phyloP scores from a whole-genome alignment of 2,329 filamentous ascomycete genomes.

The Paraphoma chrysanthemicola region DNA sequence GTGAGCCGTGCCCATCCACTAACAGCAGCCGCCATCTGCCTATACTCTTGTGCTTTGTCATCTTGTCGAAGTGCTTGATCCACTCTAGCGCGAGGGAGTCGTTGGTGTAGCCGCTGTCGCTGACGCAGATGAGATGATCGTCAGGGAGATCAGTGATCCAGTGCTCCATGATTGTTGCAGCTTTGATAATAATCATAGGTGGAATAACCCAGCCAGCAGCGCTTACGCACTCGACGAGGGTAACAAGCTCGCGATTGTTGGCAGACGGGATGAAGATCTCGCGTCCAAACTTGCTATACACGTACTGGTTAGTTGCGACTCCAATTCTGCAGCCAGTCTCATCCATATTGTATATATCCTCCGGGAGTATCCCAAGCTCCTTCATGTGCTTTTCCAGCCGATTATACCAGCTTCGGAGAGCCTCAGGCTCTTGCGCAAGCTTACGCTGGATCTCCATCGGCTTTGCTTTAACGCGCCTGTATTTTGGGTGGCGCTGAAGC shows the following conservation, averaged over 20 bases:
- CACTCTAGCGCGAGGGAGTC: conserved; percentile 42
- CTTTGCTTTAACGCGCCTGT: no score
- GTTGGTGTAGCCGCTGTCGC: conserved; percentile 42
- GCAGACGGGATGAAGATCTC: conserved; percentile 3
- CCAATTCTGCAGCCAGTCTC: no score
- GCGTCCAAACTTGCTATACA: conserved; percentile 1
- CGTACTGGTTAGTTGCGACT: conserved; percentile 3
- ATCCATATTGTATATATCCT: background rate
- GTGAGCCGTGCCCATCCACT: conserved; percentile 45
- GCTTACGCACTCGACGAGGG: conserved; percentile 1
- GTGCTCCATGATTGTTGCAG: conserved; percentile 3
- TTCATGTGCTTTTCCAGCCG: background rate
- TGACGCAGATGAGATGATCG: conserved; percentile 14
- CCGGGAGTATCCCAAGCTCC: background rate
- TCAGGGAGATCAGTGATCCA: conserved; percentile 4
- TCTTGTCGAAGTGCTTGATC: conserved; percentile 47
- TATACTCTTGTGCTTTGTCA: conserved; percentile 26
- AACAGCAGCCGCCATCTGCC: conserved; percentile 45
- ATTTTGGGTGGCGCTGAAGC: no score
- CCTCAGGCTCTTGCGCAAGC: no score
- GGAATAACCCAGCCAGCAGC: background rate
- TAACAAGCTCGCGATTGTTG: conserved; percentile 5
- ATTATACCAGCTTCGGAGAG: no score
- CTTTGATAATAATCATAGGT: conserved; percentile 5
- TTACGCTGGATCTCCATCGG: no score